Percentiles rank a stretch among this genome's conserved stretches.
Evolutionary conservation across 768 basidiomycete species (phyloP).

Genomic region (Thelephora ganbajun): DNA sequence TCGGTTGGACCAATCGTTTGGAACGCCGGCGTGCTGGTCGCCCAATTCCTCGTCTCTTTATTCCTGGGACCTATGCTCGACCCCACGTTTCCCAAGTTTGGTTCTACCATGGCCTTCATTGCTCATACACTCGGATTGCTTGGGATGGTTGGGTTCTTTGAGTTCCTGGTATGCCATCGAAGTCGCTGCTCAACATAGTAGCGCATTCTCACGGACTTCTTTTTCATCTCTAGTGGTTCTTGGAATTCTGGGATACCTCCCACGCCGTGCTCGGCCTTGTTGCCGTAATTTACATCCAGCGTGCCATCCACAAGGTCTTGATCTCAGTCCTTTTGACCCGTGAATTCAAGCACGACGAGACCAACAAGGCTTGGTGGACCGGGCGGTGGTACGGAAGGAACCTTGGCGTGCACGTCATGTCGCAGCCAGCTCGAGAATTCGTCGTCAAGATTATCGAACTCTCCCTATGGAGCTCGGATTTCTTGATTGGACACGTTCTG

Average conservation of each 20-base stretch:
- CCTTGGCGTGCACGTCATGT: constrained; percentile 81
- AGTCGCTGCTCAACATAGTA: neutral
- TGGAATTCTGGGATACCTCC: constrained; percentile 82
- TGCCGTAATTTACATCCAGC: constrained; percentile 81
- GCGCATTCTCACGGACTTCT: constrained; percentile 4
- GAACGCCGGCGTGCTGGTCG: constrained; percentile 79
- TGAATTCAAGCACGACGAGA: constrained; percentile 99
- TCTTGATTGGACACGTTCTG: constrained; percentile 75
- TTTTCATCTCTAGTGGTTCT: constrained; percentile 57
- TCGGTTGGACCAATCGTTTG: constrained; percentile 90
- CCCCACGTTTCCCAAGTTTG: constrained; percentile 75
- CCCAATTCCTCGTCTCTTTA: constrained; percentile 81
- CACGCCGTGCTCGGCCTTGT: constrained; percentile 92
- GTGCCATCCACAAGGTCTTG: constrained; percentile 84
- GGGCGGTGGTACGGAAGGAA: constrained; percentile 95
- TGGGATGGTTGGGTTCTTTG: constrained; percentile 90
- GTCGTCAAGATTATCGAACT: constrained; percentile 96
- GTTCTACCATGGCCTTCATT: constrained; percentile 81
- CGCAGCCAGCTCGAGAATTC: constrained; percentile 96
- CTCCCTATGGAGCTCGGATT: constrained; percentile 90
- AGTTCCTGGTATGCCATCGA: constrained; percentile 64
- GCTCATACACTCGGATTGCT: constrained; percentile 73
- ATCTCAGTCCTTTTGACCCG: constrained; percentile 91
- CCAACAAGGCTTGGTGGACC: constrained; percentile 98
- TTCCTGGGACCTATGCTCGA: constrained; percentile 89